A percentile compares a stretch with the other conserved stretches of the same genome.
Evolutionary conservation across 2,329 filamentous ascomycete genomes (phyloP).

Genomic region (Rhynchosporium agropyri): DNA sequence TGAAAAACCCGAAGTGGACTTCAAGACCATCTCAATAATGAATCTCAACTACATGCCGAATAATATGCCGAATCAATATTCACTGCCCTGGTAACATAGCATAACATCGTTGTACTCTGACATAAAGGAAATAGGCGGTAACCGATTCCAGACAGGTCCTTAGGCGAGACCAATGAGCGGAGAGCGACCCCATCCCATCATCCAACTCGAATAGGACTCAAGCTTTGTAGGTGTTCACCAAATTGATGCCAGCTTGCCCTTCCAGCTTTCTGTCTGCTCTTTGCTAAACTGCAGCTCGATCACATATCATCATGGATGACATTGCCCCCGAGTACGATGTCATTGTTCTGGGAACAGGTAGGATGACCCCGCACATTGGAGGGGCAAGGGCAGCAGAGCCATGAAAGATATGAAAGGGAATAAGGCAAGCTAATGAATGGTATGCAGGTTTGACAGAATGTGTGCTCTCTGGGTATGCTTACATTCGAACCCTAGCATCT

Average conservation of each 20-base stretch:
- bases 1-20: conserved; percentile 3
- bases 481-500: neutral
- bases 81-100: conserved; percentile 24
- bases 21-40: neutral
- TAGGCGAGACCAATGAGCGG: conserved; percentile 39
- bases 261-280: conserved; percentile 18
- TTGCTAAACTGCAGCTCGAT: conserved; percentile 23
- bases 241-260: conserved; percentile 28
- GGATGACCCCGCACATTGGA: conserved; percentile 48
- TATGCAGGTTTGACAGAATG: conserved; percentile 89
- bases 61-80: conserved; percentile 4
- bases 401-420: conserved; percentile 2
- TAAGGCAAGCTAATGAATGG: conserved; percentile 33
- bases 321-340: conserved; percentile 99
- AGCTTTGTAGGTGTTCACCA: conserved; percentile 30
- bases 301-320: conserved; percentile 77
- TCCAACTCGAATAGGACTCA: conserved; percentile 24
- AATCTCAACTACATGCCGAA: neutral
- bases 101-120: conserved; percentile 25
- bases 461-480: conserved; percentile 87
- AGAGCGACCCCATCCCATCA: conserved; percentile 12
- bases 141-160: conserved; percentile 23
- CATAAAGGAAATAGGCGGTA: conserved; percentile 35
- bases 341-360: conserved; percentile 96
- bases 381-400: conserved; percentile 33